Evolutionary conservation across 495 filamentous ascomycete genomes (phyloP), one percentile per base, ranked within the genome.

Genomic region (Neurospora sp.): DNA sequence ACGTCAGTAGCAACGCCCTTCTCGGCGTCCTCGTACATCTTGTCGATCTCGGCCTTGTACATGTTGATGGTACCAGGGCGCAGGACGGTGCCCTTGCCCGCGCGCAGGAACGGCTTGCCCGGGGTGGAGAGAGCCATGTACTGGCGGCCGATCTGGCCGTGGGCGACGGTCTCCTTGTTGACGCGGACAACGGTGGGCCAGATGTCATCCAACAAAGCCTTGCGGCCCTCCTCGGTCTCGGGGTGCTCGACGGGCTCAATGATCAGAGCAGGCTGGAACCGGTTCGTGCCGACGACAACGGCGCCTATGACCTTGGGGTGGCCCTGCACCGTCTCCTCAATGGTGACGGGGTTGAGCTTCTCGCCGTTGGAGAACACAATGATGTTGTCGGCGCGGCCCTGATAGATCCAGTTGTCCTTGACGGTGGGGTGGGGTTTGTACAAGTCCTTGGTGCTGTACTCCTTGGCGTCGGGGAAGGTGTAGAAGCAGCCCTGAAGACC

Each of bases 311-410:
- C 77, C 3, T 74, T 73, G 0, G 86, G 83, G 72, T 88, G 84
- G 9, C 74, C 78, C 39, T 74, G 72, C 10, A 90, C 72, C 4
- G 76, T 80, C 16, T 77, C 73, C 71, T 92, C 89, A 27, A 89
- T 84, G 0, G 81, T 79, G 5, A 86, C 77, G 0, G 89, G 89
- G 75, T 90, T 90, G 4, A 88, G 75, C 78, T 90, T 92, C 77
- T 91, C 88, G 38, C 88, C 89, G 77, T 87, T 91, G 18, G 82
- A 85, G 71, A 91, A 86, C 3, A 90, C 89, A 70, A 92, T 87
- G 69, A 90, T 80, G 76, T 90, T 89, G 74, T 92, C 90, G 2
- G 78, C 74, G 12, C 90, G 83, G 7, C 88, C 86, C 31, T 77
- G 73, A 71, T 86, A 88, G 14, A 79, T 77, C 88, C 86, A 91